Base-by-base conservation (phyloP, 2,329 filamentous ascomycete species). In the Penicillium glabrum region DNA sequence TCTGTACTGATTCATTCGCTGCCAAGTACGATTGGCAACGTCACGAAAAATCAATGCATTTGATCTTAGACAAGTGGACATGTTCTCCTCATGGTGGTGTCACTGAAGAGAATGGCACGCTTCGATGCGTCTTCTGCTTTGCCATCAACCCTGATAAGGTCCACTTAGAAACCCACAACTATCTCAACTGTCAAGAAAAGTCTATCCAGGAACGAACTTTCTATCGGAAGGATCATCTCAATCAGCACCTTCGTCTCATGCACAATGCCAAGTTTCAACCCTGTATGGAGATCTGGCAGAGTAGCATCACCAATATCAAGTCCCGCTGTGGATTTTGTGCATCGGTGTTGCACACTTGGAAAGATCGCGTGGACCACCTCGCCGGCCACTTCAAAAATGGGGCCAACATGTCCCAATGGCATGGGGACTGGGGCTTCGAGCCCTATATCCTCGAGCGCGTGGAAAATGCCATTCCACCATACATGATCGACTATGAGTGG, bases 221-320 rank as follows among this genome's bases (percentile, higher is more conserved):
- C 67, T 86, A 84, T 64, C 77, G 84, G 26, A 86, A 86, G 68
- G 84, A 87, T 63, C 84, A 87, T 64, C 76, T 87, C 13, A 80
- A 83, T 49, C 84, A 87, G 64, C 84, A 87, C 67, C 70, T 86
- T 31, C 78, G 83, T 35, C 72, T 86, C 52, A 84, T 86, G 77
- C 84, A 87, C 65, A 78, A 79, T 58, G 82, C 80, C 62, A 83
- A 83, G 60, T 80, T 85, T 68, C 77, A 76, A 2, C 62, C 76
- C 1, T 78, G 75, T 51, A 86, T 86, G 83, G 81, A 86, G 26
- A 72, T 73, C 37, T 87, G 84, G 84, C 84, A 83, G 66, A 81
- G 81, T 27, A 79, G 80, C 49, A 81, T 80, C 4, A 78, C 78
- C 16, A 79, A 81, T 50, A 79, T 87, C 63, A 82, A 80, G 54